Evolutionary conservation across 306 rosid genomes (phyloP), one percentile per base, ranked within the genome.

Genomic region (Nissolia schottii): DNA sequence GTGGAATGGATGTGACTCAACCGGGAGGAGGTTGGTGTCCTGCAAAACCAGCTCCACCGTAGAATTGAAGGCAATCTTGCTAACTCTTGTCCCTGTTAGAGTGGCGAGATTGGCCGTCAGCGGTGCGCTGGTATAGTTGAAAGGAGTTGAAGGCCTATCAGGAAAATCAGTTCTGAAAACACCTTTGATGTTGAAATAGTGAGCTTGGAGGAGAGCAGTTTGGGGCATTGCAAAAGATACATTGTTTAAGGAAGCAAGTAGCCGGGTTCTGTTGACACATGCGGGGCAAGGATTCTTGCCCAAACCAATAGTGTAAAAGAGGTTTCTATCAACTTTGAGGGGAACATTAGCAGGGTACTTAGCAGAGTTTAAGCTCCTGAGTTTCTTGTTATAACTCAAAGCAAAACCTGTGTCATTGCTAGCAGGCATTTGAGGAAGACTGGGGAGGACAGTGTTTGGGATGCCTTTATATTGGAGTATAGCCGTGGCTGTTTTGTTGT

Each of bases 1-100:
- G 71, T 91, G 97, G 77, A 91, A 87, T 16, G 97, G 91, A 67
- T 91, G 97, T 5, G 93, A 84, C 71, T 87, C 97, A 34, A 87
- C 91, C 8, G 87, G 77, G 10, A 91, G 78, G 50, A 89, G 87
- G 74, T 85, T 89, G 1, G 96, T 89, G 51, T 87, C 97, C 62
- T 91, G 91, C 46, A 91, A 64, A 35, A 91, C 89, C 25, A 89
- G 46, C 85, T 91, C 91, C 55, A 89, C 86, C 0, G 88, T 87
- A 3, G 97, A 89, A 80, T 91, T 89, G 45, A 85, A 89, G 24
- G 81, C 82, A 78, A 89, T 66, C 82, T 89, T 89, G 83, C 82
- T 70, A 14, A 85, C 79, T 71, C 97, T 82, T 4, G 96, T 92
- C 18, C 90, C 96, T 0, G 59, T 64, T 9, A 74, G 32, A 28